Conservation (phyloP, 2,329 filamentous ascomycete genomes). For the Xylariaceae sp. region DNA sequence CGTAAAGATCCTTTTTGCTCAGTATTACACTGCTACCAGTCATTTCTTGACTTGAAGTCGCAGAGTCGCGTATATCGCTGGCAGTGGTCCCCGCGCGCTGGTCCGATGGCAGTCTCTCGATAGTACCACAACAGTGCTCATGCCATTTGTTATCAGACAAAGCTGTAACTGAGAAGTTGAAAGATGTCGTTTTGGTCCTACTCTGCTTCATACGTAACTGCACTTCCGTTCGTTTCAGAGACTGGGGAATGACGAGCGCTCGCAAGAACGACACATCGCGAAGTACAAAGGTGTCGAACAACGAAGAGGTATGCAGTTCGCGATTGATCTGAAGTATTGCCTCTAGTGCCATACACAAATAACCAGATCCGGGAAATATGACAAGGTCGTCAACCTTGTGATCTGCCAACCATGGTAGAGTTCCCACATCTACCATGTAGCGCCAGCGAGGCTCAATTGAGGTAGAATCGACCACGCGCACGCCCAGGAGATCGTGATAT, state of each 20-base stretch:
- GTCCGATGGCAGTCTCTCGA: neutral
- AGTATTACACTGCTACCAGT: neutral
- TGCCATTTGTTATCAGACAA: conserved; percentile 10
- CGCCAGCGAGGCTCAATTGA: conserved; percentile 9
- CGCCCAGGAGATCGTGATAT: conserved; percentile 15
- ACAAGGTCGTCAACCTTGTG: conserved; percentile 16
- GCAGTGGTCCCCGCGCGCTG: neutral
- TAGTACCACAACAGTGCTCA: conserved; percentile 9
- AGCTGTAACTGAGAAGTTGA: conserved; percentile 7
- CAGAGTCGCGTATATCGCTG: neutral
- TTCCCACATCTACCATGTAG: conserved; percentile 8
- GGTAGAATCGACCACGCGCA: neutral
- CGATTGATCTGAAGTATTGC: conserved; percentile 12
- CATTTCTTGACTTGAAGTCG: neutral
- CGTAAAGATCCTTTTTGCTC: conserved; percentile 4
- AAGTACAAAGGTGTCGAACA: conserved; percentile 5
- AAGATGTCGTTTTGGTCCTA: neutral
- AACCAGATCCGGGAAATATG: conserved; percentile 19
- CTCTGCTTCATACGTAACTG: conserved; percentile 10
- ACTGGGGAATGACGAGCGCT: conserved; percentile 11
- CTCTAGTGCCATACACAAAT: conserved; percentile 17
- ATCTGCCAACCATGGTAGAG: conserved; percentile 18
- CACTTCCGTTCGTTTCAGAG: conserved; percentile 7
- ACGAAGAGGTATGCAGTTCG: neutral
- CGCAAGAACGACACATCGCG: conserved; percentile 11